Conservation (phyloP, 371 early-diverging fungal genomes). For the Lichtheimia ornata region DNA sequence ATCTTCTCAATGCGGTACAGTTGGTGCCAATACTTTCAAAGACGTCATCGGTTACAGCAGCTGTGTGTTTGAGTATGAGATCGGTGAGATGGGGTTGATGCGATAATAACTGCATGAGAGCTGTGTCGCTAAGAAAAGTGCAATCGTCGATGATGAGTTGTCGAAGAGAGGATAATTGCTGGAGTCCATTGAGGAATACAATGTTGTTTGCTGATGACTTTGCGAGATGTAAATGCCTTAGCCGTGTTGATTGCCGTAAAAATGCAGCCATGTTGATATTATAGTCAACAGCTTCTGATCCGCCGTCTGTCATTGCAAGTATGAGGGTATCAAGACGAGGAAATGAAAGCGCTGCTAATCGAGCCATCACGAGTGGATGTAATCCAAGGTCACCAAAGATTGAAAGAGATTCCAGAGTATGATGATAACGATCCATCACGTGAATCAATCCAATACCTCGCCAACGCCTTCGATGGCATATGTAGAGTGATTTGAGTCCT, state of each 20-base stretch:
- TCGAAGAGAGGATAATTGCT: background rate
- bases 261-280: background rate
- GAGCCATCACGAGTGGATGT: background rate
- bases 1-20: background rate
- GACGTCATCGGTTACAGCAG: background rate
- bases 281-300: background rate
- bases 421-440: background rate
- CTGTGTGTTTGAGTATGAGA: background rate
- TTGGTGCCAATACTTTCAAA: background rate
- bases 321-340: background rate
- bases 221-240: background rate
- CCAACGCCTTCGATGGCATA: background rate
- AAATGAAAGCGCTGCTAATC: background rate
- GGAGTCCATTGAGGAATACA: background rate
- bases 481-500: background rate
- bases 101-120: background rate
- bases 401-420: background rate
- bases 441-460: background rate
- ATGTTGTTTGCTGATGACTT: background rate
- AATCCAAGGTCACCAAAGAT: background rate
- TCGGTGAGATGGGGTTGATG: background rate
- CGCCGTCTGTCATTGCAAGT: background rate
- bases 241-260: background rate
- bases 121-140: background rate
- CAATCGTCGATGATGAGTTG: background rate